Evolutionary conservation across 2,329 filamentous ascomycete species (phyloP).

Genomic region (Pseudogymnoascus sp.): DNA sequence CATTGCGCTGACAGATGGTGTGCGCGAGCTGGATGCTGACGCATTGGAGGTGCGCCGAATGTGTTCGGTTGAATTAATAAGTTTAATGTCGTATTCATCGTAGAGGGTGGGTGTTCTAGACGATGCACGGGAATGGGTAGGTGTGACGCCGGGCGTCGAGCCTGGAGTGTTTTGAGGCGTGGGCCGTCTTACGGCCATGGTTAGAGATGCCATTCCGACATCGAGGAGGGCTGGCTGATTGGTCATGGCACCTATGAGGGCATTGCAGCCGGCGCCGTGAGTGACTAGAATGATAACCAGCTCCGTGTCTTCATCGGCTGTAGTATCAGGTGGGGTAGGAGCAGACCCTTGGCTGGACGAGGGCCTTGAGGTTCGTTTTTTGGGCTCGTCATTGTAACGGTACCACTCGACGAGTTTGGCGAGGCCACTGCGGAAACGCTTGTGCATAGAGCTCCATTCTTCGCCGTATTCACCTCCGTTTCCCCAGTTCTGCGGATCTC

Average conservation of each 20-base stretch:
- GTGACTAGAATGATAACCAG: conserved; percentile 82
- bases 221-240: conserved; percentile 87
- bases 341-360: conserved; percentile 29
- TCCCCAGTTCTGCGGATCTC: conserved; percentile 70
- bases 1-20: conserved; percentile 13
- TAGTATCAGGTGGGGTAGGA: conserved; percentile 33
- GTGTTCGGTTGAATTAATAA: conserved; percentile 70
- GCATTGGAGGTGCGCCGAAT: conserved; percentile 41
- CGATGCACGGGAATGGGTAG: conserved; percentile 32
- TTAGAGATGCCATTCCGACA: conserved; percentile 82
- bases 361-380: conserved; percentile 43
- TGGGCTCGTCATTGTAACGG: conserved; percentile 43
- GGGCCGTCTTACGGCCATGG: conserved; percentile 65
- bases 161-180: conserved; percentile 18
- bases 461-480: conserved; percentile 82
- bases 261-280: conserved; percentile 93
- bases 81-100: conserved; percentile 62
- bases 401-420: conserved; percentile 82
- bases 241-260: conserved; percentile 83
- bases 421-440: conserved; percentile 72
- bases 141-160: conserved; percentile 20
- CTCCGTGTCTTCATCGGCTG: conserved; percentile 58
- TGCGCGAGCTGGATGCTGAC: conserved; percentile 31
- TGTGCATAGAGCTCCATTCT: conserved; percentile 95
- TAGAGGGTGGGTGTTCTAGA: conserved; percentile 38